Base-by-base conservation (phyloP, 495 filamentous ascomycete species). In the Hypoxylon lienhwacheense region DNA sequence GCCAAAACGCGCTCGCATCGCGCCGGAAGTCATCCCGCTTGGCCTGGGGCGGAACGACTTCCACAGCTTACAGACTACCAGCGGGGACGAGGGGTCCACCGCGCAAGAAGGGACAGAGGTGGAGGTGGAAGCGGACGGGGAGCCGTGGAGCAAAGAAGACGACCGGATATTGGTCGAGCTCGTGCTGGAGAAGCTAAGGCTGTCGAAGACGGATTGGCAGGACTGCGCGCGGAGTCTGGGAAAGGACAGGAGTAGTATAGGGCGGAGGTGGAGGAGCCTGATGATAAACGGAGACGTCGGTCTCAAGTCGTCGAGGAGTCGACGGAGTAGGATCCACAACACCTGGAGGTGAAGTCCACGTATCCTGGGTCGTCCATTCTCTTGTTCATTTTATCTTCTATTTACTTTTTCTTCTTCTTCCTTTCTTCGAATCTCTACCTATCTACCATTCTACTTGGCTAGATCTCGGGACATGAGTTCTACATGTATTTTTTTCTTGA, bases 141-240 rank as follows among this genome's bases (percentile, higher is more conserved):
- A 73, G 36, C 59, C 64, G 10, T 90, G 86, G 87, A 79, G 81
- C 29, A 72, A 77, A 4, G 82, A 85, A 39, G 85, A 90, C 56
- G 87, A 91, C 66, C 73, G 84, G 42, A 77, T 83, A 16, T 74
- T 92, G 4, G 80, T 91, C 17, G 81, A 88, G 62, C 71, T 89
- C 20, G 86, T 91, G 24, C 74, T 91, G 2, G 83, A 86, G 63
- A 91, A 89, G 64, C 78, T 90, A 40, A 81, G 81, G 53, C 81
- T 91, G 17, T 82, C 81, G 32, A 84, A 83, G 66, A 79, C 75
- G 44, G 86, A 91, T 48, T 90, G 86, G 88, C 84, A 89, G 36
- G 87, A 90, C 49, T 91, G 87, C 70, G 87, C 87, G 46, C 74
- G 80, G 34, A 80, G 73, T 55, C 74, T 91, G 47, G 81, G 82